Evolutionary conservation across 805 yeast genomes (phyloP), one percentile per base, ranked within the genome.

Genomic region (Cyberlindnera petersonii): DNA sequence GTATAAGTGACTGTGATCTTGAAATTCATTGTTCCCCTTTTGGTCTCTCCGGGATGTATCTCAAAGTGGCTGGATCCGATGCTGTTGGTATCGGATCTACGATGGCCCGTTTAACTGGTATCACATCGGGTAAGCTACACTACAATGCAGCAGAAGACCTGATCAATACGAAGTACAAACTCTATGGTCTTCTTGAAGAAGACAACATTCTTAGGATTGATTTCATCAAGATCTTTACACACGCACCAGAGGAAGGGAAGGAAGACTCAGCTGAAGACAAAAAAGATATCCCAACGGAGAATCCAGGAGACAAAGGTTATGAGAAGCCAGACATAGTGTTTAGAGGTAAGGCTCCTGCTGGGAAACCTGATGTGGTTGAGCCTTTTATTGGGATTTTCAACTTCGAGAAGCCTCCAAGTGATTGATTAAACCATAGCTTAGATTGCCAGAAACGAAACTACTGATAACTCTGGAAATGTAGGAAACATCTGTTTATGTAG

Each of bases 11-110:
- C 43, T 73, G 78, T 47, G 76, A 71, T 24, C 51, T 74, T 18
- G 79, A 74, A 46, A 67, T 72, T 19, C 78, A 74, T 54, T 73
- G 78, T 49, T 72, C 78, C 3, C 79, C 79, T 3, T 74, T 74
- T 50, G 79, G 79, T 11, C 62, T 74, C 16, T 64, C 73, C 24
- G 79, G 79, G 11, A 51, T 73, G 9, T 74, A 72, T 51, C 61
- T 74, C 27, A 71, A 71, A 42, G 61, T 74, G 13, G 61, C 59
- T 6, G 77, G 71, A 8, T 68, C 74, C 1, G 70, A 71, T 34
- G 60, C 72, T 7, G 69, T 73, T 57, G 79, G 79, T 0, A 70
- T 74, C 6, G 79, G 79, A 4, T 68, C 75, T 9, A 72, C 78
- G 14, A 72, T 74, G 77, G 78, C 77, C 7, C 58, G 74, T 27